Percentiles rank a stretch among this genome's conserved stretches.
These are phyloP conservation scores for Dryas alaskensis DNA, from an alignment of 306 rosid species.

Conservation along the genomic window DNA sequence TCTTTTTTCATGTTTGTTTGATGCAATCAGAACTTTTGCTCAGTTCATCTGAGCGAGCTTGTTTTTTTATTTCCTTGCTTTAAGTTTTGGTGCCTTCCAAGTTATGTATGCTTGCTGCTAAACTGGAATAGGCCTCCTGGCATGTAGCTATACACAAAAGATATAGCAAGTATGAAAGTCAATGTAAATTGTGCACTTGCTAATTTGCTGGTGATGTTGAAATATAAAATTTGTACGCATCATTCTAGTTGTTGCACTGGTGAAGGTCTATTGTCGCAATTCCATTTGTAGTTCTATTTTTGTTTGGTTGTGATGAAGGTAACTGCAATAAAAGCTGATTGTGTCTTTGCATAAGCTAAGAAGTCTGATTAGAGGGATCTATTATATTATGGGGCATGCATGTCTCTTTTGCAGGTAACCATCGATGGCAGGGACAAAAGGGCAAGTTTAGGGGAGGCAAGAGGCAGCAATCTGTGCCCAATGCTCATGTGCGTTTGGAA, in stretches of 20 bases:
- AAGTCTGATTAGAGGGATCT: background rate
- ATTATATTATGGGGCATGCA: background rate
- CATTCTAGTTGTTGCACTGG: background rate
- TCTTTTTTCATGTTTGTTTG: background rate
- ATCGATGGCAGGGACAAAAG: conserved; percentile 29
- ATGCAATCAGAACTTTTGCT: background rate
- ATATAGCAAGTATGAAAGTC: no score
- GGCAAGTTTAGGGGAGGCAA: conserved; percentile 43
- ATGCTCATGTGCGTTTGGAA: conserved; percentile 75
- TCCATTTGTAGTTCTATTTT: no score
- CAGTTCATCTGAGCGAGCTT: no score
- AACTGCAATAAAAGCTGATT: background rate
- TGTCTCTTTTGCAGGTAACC: conserved; percentile 41
- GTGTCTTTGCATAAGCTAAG: background rate
- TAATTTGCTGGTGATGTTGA: background rate
- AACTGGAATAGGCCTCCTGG: no score
- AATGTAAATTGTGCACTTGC: background rate
- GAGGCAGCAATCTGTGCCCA: conserved; percentile 52
- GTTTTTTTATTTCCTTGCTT: background rate
- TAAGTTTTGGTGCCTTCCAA: background rate
- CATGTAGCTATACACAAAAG: no score
- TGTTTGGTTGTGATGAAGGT: background rate
- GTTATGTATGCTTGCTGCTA: background rate
- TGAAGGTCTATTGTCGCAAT: background rate
- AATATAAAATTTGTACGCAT: background rate